Evolutionary conservation across 345 rosid genomes (phyloP).

Genomic region (Populus deltoides): DNA sequence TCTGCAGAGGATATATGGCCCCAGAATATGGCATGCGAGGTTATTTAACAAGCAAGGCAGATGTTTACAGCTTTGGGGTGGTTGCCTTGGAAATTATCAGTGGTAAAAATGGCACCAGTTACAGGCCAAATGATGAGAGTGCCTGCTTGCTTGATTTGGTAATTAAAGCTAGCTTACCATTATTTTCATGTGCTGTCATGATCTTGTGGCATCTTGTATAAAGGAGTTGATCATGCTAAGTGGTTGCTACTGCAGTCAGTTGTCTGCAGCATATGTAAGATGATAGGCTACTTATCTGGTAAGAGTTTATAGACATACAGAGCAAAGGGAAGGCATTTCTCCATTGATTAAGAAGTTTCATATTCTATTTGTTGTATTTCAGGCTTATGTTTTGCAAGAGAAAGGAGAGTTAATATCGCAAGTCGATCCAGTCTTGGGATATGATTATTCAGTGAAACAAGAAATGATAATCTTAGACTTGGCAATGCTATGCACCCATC

Average conservation of each 20-base stretch:
- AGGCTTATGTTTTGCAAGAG: too few relatives aligned
- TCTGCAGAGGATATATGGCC: not conserved
- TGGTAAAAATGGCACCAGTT: not conserved
- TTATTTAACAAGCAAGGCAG: not conserved
- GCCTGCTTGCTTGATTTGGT: not conserved
- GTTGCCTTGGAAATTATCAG: not conserved
- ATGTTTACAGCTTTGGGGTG: not conserved
- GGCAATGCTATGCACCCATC: not conserved
- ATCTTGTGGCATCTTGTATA: not conserved
- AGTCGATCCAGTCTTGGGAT: too few relatives aligned
- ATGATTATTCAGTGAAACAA: too few relatives aligned
- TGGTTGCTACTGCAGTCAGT: too few relatives aligned
- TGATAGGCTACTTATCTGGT: too few relatives aligned
- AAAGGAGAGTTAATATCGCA: too few relatives aligned
- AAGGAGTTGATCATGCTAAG: not conserved
- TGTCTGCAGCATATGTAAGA: too few relatives aligned
- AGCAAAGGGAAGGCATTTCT: too few relatives aligned
- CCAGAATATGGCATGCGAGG: not conserved
- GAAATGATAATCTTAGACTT: not conserved
- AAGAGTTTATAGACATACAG: too few relatives aligned
- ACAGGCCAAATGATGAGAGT: slow-evolving; percentile 1
- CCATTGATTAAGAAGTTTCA: too few relatives aligned
- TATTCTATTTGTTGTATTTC: too few relatives aligned
- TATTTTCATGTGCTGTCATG: too few relatives aligned
- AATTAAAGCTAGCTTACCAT: not conserved